Evolutionary conservation across 208 protist genomes (phyloP).

Genomic region (Trypanosoma grayi): DNA sequence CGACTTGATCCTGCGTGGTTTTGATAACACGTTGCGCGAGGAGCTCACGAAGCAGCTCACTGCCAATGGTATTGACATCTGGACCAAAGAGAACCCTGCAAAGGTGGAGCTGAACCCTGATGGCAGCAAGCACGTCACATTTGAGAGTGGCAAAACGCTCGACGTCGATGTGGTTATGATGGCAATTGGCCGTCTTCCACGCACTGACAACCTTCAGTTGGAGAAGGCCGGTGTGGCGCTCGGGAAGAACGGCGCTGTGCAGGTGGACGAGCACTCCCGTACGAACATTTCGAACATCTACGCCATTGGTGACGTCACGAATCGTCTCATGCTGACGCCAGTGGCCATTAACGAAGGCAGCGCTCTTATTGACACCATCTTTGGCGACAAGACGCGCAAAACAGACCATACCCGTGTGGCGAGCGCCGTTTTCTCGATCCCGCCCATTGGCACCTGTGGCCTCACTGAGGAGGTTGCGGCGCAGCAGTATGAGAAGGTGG

Average conservation of each 20-base stretch:
- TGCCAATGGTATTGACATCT: constrained; percentile 80
- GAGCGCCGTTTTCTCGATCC: constrained; percentile 91
- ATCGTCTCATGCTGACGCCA: constrained; percentile 88
- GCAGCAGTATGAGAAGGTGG: constrained; percentile 59
- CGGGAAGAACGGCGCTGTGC: constrained; percentile 80
- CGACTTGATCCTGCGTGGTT: constrained; percentile 82
- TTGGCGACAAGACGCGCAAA: constrained; percentile 61
- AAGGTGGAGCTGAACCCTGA: constrained; percentile 68
- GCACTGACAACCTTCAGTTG: constrained; percentile 89
- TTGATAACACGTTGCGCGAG: constrained; percentile 79
- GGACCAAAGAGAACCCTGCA: constrained; percentile 75
- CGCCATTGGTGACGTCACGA: constrained; percentile 97
- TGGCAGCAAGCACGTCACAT: constrained; percentile 70
- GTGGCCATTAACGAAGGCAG: constrained; percentile 90
- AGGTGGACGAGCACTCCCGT: constrained; percentile 90
- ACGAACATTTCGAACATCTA: constrained; percentile 96
- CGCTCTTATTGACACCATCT: constrained; percentile 82
- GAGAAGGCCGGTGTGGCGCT: constrained; percentile 89
- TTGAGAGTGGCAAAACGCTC: constrained; percentile 70
- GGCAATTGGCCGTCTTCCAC: constrained; percentile 94
- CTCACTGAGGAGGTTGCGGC: constrained; percentile 82
- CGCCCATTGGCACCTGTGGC: constrained; percentile 84
- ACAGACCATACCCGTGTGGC: constrained; percentile 86
- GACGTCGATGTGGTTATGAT: constrained; percentile 95
- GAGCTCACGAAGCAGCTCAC: constrained; percentile 73